phyloP scores from a whole-genome alignment of 495 filamentous ascomycete genomes.

The Trichoderma parareesei region DNA sequence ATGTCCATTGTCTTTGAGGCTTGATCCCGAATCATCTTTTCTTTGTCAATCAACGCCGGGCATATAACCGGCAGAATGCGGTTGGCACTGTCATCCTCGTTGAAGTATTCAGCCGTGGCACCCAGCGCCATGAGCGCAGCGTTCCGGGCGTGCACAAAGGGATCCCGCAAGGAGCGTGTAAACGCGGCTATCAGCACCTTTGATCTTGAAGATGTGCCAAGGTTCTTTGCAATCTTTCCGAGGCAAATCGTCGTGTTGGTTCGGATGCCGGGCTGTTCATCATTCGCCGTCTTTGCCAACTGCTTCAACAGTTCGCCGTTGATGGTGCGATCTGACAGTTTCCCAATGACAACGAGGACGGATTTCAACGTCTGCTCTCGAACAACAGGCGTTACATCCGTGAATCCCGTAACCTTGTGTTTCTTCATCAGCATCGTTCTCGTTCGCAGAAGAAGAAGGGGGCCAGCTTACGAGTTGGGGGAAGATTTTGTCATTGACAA shows the following conservation, averaged over 20 bases:
- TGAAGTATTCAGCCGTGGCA: constrained; percentile 79
- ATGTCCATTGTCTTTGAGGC: constrained; percentile 83
- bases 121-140: constrained; percentile 78
- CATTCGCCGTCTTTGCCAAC: constrained; percentile 91
- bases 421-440: constrained; percentile 13
- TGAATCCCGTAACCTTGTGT: constrained; percentile 71
- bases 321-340: constrained; percentile 84
- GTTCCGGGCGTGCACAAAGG: constrained; percentile 87
- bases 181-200: constrained; percentile 95
- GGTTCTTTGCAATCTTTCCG: constrained; percentile 86
- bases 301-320: constrained; percentile 90
- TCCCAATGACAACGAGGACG: constrained; percentile 72
- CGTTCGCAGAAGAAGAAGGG: not conserved
- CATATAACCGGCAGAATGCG: constrained; percentile 78
- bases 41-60: constrained; percentile 72
- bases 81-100: constrained; percentile 79
- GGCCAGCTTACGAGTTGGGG: constrained; percentile 64
- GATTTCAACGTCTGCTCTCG: constrained; percentile 94
- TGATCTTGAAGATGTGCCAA: constrained; percentile 66
- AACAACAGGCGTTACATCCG: constrained; percentile 81
- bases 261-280: constrained; percentile 93
- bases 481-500: constrained; percentile 94
- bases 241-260: constrained; percentile 98
- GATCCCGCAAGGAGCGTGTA: constrained; percentile 77
- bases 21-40: constrained; percentile 87